Evolutionary conservation across 192 early-diverging fungal species (phyloP).

Genomic region (Coemansia sp.): DNA sequence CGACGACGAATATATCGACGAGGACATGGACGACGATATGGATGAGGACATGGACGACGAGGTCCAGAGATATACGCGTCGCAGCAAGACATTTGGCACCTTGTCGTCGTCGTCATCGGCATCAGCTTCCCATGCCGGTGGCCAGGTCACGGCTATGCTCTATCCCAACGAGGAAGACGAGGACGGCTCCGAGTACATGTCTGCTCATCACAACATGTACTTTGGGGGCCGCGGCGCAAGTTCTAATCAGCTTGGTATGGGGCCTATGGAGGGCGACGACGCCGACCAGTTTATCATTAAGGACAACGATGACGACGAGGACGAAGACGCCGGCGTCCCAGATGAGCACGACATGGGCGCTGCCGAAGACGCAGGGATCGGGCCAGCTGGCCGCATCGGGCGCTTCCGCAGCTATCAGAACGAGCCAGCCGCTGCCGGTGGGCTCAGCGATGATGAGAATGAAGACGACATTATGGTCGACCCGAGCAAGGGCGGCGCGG

Average conservation of each 20-base stretch:
- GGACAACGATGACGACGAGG: constrained; percentile 29
- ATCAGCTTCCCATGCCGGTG: background rate
- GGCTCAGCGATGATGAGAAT: background rate
- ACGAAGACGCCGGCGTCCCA: constrained; percentile 10
- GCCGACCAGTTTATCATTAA: constrained; percentile 43
- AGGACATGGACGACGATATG: constrained; percentile 29
- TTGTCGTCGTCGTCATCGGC: background rate
- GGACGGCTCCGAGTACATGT: constrained; percentile 20
- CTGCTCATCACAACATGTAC: constrained; percentile 17
- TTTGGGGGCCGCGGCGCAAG: constrained; percentile 11
- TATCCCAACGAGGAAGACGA: constrained; percentile 40
- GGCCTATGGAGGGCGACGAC: constrained; percentile 18
- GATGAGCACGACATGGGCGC: constrained; percentile 3
- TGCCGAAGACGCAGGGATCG: constrained; percentile 33
- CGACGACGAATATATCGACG: no score
- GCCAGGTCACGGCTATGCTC: constrained; percentile 1
- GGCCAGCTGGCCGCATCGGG: constrained; percentile 43
- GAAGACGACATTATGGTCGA: background rate
- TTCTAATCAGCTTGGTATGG: constrained; percentile 13
- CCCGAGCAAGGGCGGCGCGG: background rate
- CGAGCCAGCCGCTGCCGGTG: constrained; percentile 16
- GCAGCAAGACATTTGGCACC: background rate
- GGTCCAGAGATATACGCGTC: background rate
- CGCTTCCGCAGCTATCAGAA: constrained; percentile 52
- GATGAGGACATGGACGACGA: constrained; percentile 14